Percentiles rank a stretch among this genome's conserved stretches.
Evolutionary conservation across 2,329 filamentous ascomycete genomes (phyloP).

Genomic region (Drechslerella stenobrocha): DNA sequence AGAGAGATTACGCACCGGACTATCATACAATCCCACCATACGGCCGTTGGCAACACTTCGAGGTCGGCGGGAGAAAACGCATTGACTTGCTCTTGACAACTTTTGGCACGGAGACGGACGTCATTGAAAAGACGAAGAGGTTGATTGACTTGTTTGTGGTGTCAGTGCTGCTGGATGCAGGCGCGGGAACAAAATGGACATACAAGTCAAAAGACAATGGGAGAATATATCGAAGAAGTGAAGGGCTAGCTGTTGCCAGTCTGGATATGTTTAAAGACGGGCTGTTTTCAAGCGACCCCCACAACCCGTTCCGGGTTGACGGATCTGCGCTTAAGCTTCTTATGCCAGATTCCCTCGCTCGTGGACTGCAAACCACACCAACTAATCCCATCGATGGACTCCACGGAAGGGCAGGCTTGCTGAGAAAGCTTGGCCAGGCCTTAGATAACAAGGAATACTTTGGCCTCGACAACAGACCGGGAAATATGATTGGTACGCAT

Average conservation of each 20-base stretch:
- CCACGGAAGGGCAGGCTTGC: conserved; percentile 77
- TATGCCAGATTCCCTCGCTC: conserved; percentile 73
- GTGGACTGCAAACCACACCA: conserved; percentile 80
- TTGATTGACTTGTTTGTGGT: conserved; percentile 77
- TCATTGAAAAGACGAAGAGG: conserved; percentile 71
- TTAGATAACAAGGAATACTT: conserved; percentile 79
- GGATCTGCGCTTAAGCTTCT: conserved; percentile 74
- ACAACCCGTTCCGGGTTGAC: conserved; percentile 87
- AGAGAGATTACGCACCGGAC: conserved; percentile 72
- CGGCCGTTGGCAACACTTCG: conserved; percentile 81
- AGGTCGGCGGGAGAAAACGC: conserved; percentile 74
- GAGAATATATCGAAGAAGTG: conserved; percentile 78
- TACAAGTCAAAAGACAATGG: conserved; percentile 92
- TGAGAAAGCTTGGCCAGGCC: conserved; percentile 74
- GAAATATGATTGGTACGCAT: conserved; percentile 82
- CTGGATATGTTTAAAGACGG: conserved; percentile 62
- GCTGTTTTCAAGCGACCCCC: conserved; percentile 78
- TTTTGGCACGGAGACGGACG: conserved; percentile 71
- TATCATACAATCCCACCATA: conserved; percentile 80
- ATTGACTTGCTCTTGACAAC: conserved; percentile 71
- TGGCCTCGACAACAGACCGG: conserved; percentile 78
- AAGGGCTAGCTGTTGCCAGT: conserved; percentile 77
- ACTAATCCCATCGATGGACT: conserved; percentile 81
- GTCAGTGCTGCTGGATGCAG: conserved; percentile 81
- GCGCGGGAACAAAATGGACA: conserved; percentile 85